Base-by-base conservation (phyloP, 2,329 filamentous ascomycete genomes). In the Paramyrothecium roridum region DNA sequence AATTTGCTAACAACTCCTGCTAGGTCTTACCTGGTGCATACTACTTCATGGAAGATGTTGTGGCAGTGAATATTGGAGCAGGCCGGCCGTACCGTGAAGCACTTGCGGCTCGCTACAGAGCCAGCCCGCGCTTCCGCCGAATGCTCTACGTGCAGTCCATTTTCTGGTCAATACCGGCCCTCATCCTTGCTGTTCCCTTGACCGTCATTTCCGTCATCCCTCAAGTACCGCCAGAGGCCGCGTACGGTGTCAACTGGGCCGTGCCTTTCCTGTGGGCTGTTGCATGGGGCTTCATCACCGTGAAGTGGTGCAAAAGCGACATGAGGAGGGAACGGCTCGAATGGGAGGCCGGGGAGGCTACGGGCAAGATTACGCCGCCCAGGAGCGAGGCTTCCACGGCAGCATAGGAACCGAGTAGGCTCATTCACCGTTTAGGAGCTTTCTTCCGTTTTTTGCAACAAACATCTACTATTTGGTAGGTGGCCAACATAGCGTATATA, bases 11-110 rank as follows among this genome's bases (percentile, higher is more conserved):
- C 48, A 1, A 13, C 45, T 7, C 6, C 45, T 40, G 1, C 1
- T n/a, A 74, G 66, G 81, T 87, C 55, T 77, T 81, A 3, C 86
- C 86, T 0, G 80, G 83, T 2, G 77, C 82, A 2, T 86, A 87
- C 61, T 86, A 86, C 51, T 76, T 89, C 30, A 81, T 88, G 23
- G 86, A 89, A 68, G 86, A 89, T 62, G 78, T 88, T 22, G 79
- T 87, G 16, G 85, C 83, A 4, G 86, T 89, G 45, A 87, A 89
- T 63, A 86, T 84, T 20, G 80, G 78, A 3, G 85, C 83, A 11
- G 73, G 73, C n/a, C 67, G 71, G 37, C 72, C 73, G 0, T 77
- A 70, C 48, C 69, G 75, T 47, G 73, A 76, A 53, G 74, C 73
- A 11, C 63, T 75, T 23, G 69, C 74, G 21, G 75, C 74, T 10